Conservation (phyloP, 495 filamentous ascomycete species). For the Parachaetomium inaequale region DNA sequence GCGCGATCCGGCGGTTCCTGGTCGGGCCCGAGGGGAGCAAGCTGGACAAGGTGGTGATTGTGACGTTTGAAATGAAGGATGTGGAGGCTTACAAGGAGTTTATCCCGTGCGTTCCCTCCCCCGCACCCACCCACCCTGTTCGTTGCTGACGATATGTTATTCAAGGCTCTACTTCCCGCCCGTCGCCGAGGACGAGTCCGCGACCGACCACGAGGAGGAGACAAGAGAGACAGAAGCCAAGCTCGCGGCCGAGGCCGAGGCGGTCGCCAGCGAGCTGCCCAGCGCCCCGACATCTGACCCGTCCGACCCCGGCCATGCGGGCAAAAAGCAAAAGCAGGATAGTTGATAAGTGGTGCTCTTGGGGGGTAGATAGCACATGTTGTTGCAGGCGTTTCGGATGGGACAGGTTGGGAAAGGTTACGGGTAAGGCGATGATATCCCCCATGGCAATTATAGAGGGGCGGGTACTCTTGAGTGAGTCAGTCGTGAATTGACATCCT, state of each 20-base stretch:
- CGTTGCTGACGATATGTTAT: conserved; percentile 1
- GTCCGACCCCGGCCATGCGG: conserved; percentile 27
- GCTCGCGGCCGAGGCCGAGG: conserved; percentile 32
- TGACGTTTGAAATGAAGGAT: conserved; percentile 76
- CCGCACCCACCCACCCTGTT: too few species aligned
- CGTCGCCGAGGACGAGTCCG: conserved; percentile 22
- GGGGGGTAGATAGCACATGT: not conserved
- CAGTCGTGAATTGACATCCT: not conserved
- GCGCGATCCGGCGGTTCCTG: conserved; percentile 69
- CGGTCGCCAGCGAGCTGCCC: conserved; percentile 34
- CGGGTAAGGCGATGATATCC: not conserved
- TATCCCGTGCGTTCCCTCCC: conserved; percentile 81
- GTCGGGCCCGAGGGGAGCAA: conserved; percentile 49
- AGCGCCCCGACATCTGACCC: conserved; percentile 37
- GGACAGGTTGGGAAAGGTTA: not conserved
- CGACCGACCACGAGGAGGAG: conserved; percentile 17
- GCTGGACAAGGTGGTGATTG: conserved; percentile 75
- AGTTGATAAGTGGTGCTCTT: not conserved
- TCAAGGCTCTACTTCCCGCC: conserved; percentile 39
- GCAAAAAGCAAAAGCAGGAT: conserved; percentile 37
- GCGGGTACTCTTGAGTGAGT: not conserved
- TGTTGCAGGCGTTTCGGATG: conserved; percentile 9
- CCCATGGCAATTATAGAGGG: not conserved
- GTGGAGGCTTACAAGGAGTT: conserved; percentile 61
- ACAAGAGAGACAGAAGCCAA: conserved; percentile 22